Conservation (phyloP, 805 yeast genomes). For the Spathaspora girioi region DNA sequence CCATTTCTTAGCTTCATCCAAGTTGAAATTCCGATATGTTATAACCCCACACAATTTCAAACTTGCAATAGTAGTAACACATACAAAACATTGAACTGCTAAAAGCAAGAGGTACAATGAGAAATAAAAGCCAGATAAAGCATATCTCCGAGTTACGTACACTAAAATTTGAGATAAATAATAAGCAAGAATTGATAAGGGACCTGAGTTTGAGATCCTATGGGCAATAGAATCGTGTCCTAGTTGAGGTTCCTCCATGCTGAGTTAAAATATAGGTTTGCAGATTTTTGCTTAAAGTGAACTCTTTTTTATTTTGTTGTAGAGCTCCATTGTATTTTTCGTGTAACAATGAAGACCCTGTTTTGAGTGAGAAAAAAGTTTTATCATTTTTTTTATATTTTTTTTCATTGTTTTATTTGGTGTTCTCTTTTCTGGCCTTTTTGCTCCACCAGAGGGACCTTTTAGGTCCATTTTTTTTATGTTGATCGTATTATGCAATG, state of each 20-base stretch:
- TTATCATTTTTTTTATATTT: too few species aligned
- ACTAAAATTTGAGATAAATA: conserved; percentile 92
- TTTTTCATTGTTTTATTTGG: too few species aligned
- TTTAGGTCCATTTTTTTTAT: too few species aligned
- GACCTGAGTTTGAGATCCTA: conserved; percentile 48
- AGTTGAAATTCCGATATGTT: conserved; percentile 81
- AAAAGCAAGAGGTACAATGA: conserved; percentile 83
- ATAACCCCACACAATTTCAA: conserved; percentile 73
- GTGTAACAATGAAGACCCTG: too few species aligned
- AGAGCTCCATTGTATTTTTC: too few species aligned
- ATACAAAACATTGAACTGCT: conserved; percentile 85
- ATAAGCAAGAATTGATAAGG: conserved; percentile 73
- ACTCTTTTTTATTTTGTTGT: too few species aligned
- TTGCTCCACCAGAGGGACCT: too few species aligned
- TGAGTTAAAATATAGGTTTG: too few species aligned
- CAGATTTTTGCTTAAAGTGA: too few species aligned
- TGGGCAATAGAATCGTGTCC: conserved; percentile 24
- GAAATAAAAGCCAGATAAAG: conserved; percentile 68
- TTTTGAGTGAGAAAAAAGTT: too few species aligned
- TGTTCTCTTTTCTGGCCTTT: too few species aligned
- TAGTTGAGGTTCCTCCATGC: conserved; percentile 33
- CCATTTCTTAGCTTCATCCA: conserved; percentile 92
- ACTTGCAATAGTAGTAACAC: conserved; percentile 68
- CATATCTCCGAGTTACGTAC: conserved; percentile 97
- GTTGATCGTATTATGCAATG: too few species aligned